Evolutionary conservation across 2,329 filamentous ascomycete genomes (phyloP).

Genomic region (Ophiostoma triangulosporum): DNA sequence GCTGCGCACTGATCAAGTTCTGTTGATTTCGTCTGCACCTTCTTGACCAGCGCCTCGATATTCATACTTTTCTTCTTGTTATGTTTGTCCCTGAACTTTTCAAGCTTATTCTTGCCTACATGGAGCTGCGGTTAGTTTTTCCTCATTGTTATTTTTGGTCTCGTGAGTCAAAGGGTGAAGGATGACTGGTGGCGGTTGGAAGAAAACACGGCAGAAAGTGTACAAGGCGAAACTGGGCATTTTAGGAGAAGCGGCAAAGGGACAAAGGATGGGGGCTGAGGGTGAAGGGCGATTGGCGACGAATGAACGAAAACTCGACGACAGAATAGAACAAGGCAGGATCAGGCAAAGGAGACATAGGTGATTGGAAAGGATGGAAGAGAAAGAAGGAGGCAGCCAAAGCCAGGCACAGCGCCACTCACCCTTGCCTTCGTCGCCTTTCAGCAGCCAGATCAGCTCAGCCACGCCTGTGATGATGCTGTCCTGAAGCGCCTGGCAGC

Average conservation of each 20-base stretch:
- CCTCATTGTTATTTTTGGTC: not conserved
- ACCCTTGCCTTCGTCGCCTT: not conserved
- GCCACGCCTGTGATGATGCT: conserved; percentile 3
- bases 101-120: conserved; percentile 3
- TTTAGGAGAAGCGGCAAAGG: no score
- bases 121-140: not conserved
- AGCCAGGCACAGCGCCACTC: not conserved
- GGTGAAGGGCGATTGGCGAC: no score
- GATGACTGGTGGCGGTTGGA: no score
- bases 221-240: no score
- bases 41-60: conserved; percentile 5
- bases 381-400: no score
- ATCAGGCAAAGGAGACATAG: no score
- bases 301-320: no score
- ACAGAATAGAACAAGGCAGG: no score
- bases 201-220: no score
- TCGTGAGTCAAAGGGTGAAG: no score
- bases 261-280: no score
- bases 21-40: conserved; percentile 3
- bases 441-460: not conserved
- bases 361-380: no score
- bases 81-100: conserved; percentile 3
- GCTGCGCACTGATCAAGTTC: conserved; percentile 8
- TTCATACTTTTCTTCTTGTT: conserved; percentile 2
- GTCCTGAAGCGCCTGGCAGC: conserved; percentile 6